Base-by-base conservation (phyloP, 2,329 filamentous ascomycete genomes). In the Aspergillus texensis region DNA sequence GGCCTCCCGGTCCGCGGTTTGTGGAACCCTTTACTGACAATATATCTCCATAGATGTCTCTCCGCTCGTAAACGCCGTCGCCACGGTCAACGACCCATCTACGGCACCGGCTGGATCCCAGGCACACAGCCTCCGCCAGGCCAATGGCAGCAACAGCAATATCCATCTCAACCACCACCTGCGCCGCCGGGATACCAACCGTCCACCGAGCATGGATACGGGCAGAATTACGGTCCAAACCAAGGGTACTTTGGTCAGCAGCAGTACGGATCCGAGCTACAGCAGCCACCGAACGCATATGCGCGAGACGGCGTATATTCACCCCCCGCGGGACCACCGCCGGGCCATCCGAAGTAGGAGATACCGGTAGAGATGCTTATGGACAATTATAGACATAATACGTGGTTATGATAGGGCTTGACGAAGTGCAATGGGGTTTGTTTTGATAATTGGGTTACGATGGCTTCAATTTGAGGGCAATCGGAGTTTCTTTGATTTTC, bases 151-250 rank as follows among this genome's bases (percentile, higher is more conserved):
- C 52, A 55, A 39, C 52, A 55, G 9, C 52, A 30, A 24, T 55
- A 55, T 26, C 52, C 52, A 10, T 24, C 36, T 39, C 52, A 54
- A 24, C 30, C 52, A 4, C 52, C 52, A 10, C 52, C 52, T 2
- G 52, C 52, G 19, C 52, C 52, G 6, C 52, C 52, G 8, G 52
- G 52, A 54, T 54, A 54, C 30, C 52, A 54, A 32, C 30, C 52
- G 10, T 34, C 28, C 16, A n/a, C 52, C 5, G 46, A 28, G 26
- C 46, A 26, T 19, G 52, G 52, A 2, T 54, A 54, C 5, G 52
- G 19, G 21, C 30, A 11, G n/a, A 21, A 36, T 5, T 55, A 55
- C 16, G 32, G 52, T 4, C 3, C 36, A 11, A 4, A 39, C 8
- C 52, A 55, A 10, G 32, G 32, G 14, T 55, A 26, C 21, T 55